Evolutionary conservation across 106 monocot species (phyloP).

Genomic region (Iris macrosiphon): DNA sequence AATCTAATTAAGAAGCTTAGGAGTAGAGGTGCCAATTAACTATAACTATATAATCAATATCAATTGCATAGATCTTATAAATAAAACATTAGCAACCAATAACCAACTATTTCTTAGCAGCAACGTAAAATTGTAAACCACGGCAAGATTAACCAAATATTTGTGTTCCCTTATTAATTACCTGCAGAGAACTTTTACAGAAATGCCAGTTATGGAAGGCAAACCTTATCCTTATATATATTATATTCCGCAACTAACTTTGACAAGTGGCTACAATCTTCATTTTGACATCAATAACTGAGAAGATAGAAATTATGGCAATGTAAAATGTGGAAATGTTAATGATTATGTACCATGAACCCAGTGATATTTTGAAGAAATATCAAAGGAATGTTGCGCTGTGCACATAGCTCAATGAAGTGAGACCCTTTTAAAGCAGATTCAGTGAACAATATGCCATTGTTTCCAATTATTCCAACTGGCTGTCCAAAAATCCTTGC

Average conservation of each 20-base stretch:
- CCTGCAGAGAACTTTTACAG: too few relatives aligned
- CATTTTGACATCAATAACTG: neutral
- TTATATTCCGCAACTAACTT: neutral
- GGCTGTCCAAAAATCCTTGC: conserved; percentile 88
- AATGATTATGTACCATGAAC: conserved; percentile 82
- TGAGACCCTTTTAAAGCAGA: conserved; percentile 95
- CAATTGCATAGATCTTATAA: too few relatives aligned
- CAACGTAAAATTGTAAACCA: too few relatives aligned
- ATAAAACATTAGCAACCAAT: too few relatives aligned
- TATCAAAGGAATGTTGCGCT: conserved; percentile 95
- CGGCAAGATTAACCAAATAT: too few relatives aligned
- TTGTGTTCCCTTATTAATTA: too few relatives aligned
- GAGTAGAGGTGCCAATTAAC: too few relatives aligned
- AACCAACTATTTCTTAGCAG: too few relatives aligned
- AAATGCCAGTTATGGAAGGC: too few relatives aligned
- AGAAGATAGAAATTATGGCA: neutral
- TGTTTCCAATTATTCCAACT: conserved; percentile 97
- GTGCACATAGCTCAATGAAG: conserved; percentile 94
- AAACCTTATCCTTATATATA: neutral
- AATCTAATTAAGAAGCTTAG: too few relatives aligned
- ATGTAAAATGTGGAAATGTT: neutral
- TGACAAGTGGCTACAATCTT: neutral
- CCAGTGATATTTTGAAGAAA: conserved; percentile 99
- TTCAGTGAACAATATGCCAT: conserved; percentile 94
- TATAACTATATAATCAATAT: too few relatives aligned